Evolutionary conservation across 2,329 filamentous ascomycete genomes (phyloP).

Genomic region (Polychaeton citri): DNA sequence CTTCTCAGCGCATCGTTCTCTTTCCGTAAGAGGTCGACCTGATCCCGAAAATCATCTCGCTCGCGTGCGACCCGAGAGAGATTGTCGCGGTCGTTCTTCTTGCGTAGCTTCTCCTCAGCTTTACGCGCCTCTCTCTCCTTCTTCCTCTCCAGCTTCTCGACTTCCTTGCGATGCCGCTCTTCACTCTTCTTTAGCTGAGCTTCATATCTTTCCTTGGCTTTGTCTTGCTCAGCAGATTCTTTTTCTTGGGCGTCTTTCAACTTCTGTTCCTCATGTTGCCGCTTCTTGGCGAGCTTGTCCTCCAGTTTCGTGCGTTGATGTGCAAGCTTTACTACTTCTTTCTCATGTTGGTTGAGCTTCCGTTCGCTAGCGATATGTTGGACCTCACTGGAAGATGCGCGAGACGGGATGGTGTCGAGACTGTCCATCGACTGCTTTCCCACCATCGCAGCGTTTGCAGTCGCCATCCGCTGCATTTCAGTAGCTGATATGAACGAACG

Average conservation of each 20-base stretch:
- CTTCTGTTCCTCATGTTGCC: constrained; percentile 37
- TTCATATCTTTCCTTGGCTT: constrained; percentile 53
- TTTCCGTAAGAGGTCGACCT: constrained; percentile 32
- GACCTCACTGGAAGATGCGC: neutral
- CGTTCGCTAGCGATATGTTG: constrained; percentile 1
- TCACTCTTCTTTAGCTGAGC: constrained; percentile 52
- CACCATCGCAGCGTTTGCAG: neutral
- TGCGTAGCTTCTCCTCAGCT: constrained; percentile 31
- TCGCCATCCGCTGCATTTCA: constrained; percentile 19
- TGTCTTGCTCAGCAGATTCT: constrained; percentile 34
- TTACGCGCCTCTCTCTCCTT: constrained; percentile 24
- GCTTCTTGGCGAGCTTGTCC: constrained; percentile 45
- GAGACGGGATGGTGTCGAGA: neutral
- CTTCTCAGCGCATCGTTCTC: constrained; percentile 38
- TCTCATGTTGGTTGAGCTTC: constrained; percentile 33
- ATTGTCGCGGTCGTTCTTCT: constrained; percentile 35
- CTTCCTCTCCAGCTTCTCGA: constrained; percentile 38
- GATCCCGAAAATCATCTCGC: constrained; percentile 30
- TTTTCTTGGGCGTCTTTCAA: constrained; percentile 24
- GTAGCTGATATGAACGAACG: constrained; percentile 30
- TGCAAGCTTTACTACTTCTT: constrained; percentile 51
- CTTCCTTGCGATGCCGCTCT: constrained; percentile 49
- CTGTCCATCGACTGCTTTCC: constrained; percentile 1
- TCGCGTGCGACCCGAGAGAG: constrained; percentile 35
- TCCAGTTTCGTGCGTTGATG: constrained; percentile 49